Conservation (phyloP, 192 early-diverging fungal species). For the Mortierella alpina region DNA sequence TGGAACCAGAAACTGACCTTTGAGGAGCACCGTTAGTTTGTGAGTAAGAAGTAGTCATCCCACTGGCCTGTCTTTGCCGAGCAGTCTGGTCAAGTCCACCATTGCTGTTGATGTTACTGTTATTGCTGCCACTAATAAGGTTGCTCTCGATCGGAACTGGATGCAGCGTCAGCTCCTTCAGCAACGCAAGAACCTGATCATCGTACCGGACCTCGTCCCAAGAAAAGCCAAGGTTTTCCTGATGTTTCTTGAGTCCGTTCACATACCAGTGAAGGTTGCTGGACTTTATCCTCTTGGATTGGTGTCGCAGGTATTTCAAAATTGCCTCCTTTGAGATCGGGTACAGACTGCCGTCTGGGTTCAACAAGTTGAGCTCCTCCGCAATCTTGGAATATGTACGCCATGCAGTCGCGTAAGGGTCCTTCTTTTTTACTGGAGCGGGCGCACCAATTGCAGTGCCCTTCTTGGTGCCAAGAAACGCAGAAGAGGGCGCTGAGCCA, state of each 20-base stretch:
- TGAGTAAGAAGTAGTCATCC: too few species aligned
- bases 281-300: slow-evolving; percentile 50
- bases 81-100: neutral
- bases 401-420: slow-evolving; percentile 52
- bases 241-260: slow-evolving; percentile 53
- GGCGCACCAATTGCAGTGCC: neutral
- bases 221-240: slow-evolving; percentile 46
- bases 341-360: slow-evolving; percentile 47
- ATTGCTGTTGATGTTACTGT: slow-evolving; percentile 10
- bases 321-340: slow-evolving; percentile 51
- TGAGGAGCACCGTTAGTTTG: too few species aligned
- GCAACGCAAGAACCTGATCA: slow-evolving; percentile 44
- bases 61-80: neutral
- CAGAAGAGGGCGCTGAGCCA: neutral
- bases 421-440: slow-evolving; percentile 28
- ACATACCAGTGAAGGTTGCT: slow-evolving; percentile 54
- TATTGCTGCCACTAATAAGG: neutral
- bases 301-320: slow-evolving; percentile 45
- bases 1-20: slow-evolving; percentile 4
- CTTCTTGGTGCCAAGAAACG: neutral
- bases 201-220: slow-evolving; percentile 52
- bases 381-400: slow-evolving; percentile 52
- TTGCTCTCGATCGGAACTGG: slow-evolving; percentile 32
- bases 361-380: slow-evolving; percentile 41
- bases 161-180: slow-evolving; percentile 47